These are phyloP conservation scores for Chaetomium fimeti DNA, from an alignment of 495 filamentous ascomycete species.

Conservation along the genomic window DNA sequence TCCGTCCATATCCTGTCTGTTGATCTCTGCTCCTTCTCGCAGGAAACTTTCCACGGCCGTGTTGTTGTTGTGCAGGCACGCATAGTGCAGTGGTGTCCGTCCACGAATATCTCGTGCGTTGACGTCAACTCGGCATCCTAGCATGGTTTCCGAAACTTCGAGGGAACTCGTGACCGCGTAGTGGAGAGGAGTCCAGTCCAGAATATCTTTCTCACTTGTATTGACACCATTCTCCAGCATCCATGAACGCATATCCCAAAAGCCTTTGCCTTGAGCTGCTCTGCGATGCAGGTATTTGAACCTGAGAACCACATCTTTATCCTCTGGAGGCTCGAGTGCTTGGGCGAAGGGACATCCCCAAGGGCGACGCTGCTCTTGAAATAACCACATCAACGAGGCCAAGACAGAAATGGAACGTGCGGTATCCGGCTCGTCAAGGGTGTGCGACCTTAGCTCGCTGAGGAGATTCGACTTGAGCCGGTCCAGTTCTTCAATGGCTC, in stretches of 20 bases:
- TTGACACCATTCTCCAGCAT: too few relatives aligned
- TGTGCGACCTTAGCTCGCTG: not conserved
- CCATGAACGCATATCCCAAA: too few relatives aligned
- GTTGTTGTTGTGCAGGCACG: not conserved
- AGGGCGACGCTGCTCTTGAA: not conserved
- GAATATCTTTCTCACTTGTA: not conserved
- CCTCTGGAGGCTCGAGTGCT: not conserved
- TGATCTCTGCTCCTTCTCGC: not conserved
- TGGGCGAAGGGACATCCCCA: not conserved
- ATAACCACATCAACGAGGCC: not conserved
- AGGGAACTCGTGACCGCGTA: not conserved
- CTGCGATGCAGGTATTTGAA: not conserved
- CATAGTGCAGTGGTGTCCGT: not conserved
- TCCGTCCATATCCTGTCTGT: not conserved
- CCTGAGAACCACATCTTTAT: not conserved
- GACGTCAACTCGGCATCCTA: not conserved
- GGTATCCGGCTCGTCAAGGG: not conserved
- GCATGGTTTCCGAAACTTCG: not conserved
- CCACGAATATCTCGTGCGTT: not conserved
- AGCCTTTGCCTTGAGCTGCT: too few relatives aligned
- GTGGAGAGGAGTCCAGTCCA: conserved; percentile 2
- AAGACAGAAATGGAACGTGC: not conserved
- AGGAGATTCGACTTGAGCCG: not conserved
- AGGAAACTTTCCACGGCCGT: not conserved
- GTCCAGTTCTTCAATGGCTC: not conserved